A percentile compares a stretch with the other conserved stretches of the same genome.
Conservation (phyloP, 305 asterid genomes). For the Fraxinus xanthoxyloides region DNA sequence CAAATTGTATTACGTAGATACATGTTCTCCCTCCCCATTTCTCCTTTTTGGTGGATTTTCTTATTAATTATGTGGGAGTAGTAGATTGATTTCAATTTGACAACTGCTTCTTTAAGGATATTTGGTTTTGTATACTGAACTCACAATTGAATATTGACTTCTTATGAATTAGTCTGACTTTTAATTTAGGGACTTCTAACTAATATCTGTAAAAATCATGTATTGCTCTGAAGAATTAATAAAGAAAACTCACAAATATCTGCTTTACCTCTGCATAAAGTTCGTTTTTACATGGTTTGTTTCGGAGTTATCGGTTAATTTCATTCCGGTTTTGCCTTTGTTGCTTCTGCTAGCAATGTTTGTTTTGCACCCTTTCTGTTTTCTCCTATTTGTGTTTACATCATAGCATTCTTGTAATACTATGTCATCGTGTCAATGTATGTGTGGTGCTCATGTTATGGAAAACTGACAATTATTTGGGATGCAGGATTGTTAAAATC, state of each 20-base stretch:
- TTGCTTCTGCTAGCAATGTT: not conserved
- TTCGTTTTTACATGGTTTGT: not conserved
- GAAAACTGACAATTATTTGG: constrained; percentile 50
- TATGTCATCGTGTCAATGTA: constrained; percentile 15
- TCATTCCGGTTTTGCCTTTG: not conserved
- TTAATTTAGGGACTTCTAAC: not conserved
- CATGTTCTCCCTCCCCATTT: too few species aligned
- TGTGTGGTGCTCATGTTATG: constrained; percentile 29
- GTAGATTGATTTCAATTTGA: not conserved
- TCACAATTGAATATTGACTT: not conserved
- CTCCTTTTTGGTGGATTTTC: not conserved
- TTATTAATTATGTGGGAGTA: not conserved
- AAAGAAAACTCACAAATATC: not conserved
- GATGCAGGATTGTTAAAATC: constrained; percentile 53
- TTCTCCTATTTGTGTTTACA: constrained; percentile 7
- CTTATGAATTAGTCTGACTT: not conserved
- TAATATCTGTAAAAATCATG: not conserved
- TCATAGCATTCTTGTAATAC: constrained; percentile 14
- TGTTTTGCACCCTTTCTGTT: not conserved
- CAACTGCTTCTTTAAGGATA: not conserved
- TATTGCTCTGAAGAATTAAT: not conserved
- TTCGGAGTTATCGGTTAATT: not conserved
- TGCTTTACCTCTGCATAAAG: not conserved
- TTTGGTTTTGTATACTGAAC: not conserved
- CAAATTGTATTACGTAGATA: too few species aligned